Evolutionary conservation across 1,139 yeast genomes (phyloP).

Genomic region (Magnusiomyces tetraspermus): DNA sequence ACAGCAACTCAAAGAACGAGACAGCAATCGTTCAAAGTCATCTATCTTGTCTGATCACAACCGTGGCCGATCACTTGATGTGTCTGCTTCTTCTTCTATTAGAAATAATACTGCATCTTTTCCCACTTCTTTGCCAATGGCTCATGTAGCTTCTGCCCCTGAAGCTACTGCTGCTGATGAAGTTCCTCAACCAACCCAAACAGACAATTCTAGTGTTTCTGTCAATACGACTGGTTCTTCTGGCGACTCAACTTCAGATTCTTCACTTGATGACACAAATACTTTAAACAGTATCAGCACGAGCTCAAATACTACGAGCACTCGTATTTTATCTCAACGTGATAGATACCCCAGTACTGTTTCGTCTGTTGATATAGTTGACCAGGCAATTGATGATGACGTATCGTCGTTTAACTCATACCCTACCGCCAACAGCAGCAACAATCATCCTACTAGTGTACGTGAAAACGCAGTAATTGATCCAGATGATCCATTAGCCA

Average conservation of each 20-base stretch:
- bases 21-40: neutral
- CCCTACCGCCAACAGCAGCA: neutral
- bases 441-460: neutral
- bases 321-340: neutral
- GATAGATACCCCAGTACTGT: neutral
- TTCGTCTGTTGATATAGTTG: conserved; percentile 5
- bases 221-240: neutral
- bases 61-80: neutral
- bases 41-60: neutral
- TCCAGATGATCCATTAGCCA: neutral
- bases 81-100: neutral
- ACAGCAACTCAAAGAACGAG: neutral
- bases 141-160: neutral
- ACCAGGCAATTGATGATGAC: neutral
- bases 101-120: neutral
- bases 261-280: neutral
- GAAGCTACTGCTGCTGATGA: neutral
- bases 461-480: neutral
- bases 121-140: neutral
- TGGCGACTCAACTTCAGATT: neutral
- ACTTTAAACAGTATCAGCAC: neutral
- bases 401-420: neutral
- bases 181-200: too few relatives aligned
- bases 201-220: neutral
- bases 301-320: neutral